These are phyloP conservation scores for Candida smagusa DNA, from an alignment of 1,139 yeast genomes.

Conservation along the genomic window DNA sequence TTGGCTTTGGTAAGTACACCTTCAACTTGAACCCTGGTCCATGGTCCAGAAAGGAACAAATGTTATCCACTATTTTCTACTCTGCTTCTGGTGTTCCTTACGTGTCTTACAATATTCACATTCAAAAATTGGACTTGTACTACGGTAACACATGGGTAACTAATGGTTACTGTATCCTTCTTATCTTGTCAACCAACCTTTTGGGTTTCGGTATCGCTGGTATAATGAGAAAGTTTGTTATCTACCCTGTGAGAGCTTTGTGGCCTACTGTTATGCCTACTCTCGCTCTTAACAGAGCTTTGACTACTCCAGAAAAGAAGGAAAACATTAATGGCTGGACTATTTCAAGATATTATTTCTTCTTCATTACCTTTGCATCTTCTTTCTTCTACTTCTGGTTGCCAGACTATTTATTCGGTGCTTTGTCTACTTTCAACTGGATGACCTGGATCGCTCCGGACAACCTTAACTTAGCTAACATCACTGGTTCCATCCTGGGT, in stretches of 20 bases:
- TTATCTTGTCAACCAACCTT: constrained; percentile 13
- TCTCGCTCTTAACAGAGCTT: constrained; percentile 16
- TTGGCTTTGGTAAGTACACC: constrained; percentile 14
- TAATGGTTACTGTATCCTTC: constrained; percentile 14
- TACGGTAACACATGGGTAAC: constrained; percentile 14
- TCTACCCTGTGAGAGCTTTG: constrained; percentile 12
- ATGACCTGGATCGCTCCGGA: constrained; percentile 17
- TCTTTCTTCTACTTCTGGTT: constrained; percentile 17
- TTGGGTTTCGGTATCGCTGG: constrained; percentile 22
- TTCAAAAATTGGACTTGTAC: constrained; percentile 12
- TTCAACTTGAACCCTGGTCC: constrained; percentile 22
- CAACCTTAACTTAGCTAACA: constrained; percentile 13
- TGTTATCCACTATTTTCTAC: constrained; percentile 16
- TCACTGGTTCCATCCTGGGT: constrained; percentile 14
- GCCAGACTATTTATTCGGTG: constrained; percentile 15
- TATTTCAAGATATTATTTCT: constrained; percentile 13
- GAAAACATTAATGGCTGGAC: constrained; percentile 17
- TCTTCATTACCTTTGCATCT: constrained; percentile 8
- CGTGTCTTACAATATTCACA: constrained; percentile 14
- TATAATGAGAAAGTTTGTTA: constrained; percentile 14
- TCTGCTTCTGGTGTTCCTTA: constrained; percentile 11
- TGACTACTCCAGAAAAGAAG: constrained; percentile 12
- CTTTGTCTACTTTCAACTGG: constrained; percentile 16
- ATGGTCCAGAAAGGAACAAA: constrained; percentile 20
- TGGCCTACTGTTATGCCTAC: constrained; percentile 17